A percentile compares a stretch with the other conserved stretches of the same genome.
phyloP scores from a whole-genome alignment of 192 early-diverging fungal species.

The Podila minutissima region DNA sequence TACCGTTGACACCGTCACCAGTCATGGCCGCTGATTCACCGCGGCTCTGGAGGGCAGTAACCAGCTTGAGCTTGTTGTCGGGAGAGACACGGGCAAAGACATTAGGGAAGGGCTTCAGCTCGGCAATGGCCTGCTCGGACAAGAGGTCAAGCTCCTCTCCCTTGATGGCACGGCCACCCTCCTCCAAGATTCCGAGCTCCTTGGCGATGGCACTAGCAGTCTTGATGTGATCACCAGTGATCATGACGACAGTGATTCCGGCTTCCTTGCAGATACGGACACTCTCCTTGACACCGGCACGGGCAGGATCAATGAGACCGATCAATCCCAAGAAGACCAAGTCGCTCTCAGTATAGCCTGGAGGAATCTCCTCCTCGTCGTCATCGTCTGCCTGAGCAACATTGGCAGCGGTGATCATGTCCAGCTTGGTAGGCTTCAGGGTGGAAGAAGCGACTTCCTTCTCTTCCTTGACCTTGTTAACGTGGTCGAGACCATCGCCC shows the following conservation, averaged over 20 bases:
- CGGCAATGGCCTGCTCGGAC: slow-evolving; percentile 86
- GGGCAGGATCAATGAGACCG: slow-evolving; percentile 93
- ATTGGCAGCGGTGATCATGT: slow-evolving; percentile 41
- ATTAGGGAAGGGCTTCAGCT: slow-evolving; percentile 86
- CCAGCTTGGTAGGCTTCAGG: slow-evolving; percentile 22
- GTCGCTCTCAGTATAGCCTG: slow-evolving; percentile 67
- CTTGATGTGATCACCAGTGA: slow-evolving; percentile 94
- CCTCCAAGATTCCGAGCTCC: slow-evolving; percentile 75
- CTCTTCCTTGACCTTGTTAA: slow-evolving; percentile 56
- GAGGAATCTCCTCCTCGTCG: slow-evolving; percentile 46
- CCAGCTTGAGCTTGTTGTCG: slow-evolving; percentile 96
- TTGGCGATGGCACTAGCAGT: slow-evolving; percentile 94
- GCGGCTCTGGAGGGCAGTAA: slow-evolving; percentile 84
- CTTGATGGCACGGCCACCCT: slow-evolving; percentile 79
- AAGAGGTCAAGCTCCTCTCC: slow-evolving; percentile 91
- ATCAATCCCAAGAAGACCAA: slow-evolving; percentile 90
- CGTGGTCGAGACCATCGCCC: slow-evolving; percentile 51
- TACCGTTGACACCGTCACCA: slow-evolving; percentile 92
- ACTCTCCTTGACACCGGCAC: slow-evolving; percentile 80
- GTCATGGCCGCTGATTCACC: slow-evolving; percentile 86
- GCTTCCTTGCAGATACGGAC: slow-evolving; percentile 85
- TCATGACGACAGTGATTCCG: slow-evolving; percentile 95
- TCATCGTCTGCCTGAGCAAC: slow-evolving; percentile 49
- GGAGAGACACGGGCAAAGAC: slow-evolving; percentile 97
- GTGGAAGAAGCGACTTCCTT: slow-evolving; percentile 56